Evolutionary conservation across 2,329 filamentous ascomycete species (phyloP).

Genomic region (Cladosporium sp.): DNA sequence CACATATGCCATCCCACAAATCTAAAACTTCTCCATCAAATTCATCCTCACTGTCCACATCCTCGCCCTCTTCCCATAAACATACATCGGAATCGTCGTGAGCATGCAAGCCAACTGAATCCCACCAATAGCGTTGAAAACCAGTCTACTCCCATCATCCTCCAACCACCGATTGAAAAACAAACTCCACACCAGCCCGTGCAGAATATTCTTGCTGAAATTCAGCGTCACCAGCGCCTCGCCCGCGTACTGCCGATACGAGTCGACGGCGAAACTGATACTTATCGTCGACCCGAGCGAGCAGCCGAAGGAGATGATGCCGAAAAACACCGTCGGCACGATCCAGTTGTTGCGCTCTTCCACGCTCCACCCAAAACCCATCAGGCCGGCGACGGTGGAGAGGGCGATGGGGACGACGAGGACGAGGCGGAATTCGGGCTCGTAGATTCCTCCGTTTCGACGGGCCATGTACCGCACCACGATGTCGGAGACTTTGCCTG

Average conservation of each 20-base stretch:
- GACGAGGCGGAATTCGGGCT: slow-evolving; percentile 85
- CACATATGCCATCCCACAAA: not conserved
- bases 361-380: slow-evolving; percentile 95
- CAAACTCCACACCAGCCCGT: slow-evolving; percentile 81
- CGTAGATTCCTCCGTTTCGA: slow-evolving; percentile 87
- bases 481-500: slow-evolving; percentile 79
- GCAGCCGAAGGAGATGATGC: slow-evolving; percentile 86
- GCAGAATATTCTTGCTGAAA: slow-evolving; percentile 89
- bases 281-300: slow-evolving; percentile 83
- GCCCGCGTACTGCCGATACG: slow-evolving; percentile 86
- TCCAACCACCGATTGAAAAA: slow-evolving; percentile 86
- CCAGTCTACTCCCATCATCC: slow-evolving; percentile 65
- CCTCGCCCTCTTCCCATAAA: slow-evolving; percentile 81
- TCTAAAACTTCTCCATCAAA: slow-evolving; percentile 71
- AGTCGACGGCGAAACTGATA: slow-evolving; percentile 92
- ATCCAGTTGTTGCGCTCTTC: slow-evolving; percentile 74
- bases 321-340: slow-evolving; percentile 89
- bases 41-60: slow-evolving; percentile 93
- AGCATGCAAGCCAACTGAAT: slow-evolving; percentile 76
- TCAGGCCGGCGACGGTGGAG: slow-evolving; percentile 76
- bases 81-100: slow-evolving; percentile 83
- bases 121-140: slow-evolving; percentile 77
- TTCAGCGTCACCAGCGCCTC: slow-evolving; percentile 93
- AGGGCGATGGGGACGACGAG: slow-evolving; percentile 80
- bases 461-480: slow-evolving; percentile 77